A percentile compares a stretch with the other conserved stretches of the same genome.
Conservation (phyloP, 768 basidiomycete species). For the Termitomyces sp. region DNA sequence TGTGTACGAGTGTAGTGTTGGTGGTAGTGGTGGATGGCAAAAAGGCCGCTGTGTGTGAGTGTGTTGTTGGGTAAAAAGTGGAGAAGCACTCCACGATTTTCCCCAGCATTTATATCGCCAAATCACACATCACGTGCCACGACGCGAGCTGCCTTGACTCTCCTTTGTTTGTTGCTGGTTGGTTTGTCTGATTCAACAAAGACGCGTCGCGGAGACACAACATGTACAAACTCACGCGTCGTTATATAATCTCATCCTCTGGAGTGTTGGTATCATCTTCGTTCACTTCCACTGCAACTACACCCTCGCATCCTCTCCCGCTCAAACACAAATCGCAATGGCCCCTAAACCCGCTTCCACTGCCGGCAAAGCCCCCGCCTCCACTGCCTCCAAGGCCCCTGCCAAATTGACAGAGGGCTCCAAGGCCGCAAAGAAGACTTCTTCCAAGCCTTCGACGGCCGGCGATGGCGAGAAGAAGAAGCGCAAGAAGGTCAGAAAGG, state of each 20-base stretch:
- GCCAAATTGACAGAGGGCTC: conserved; percentile 55
- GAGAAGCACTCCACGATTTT: conserved; percentile 4
- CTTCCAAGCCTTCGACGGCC: conserved; percentile 40
- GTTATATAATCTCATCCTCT: conserved; percentile 28
- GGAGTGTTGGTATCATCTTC: conserved; percentile 23
- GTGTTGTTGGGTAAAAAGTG: conserved; percentile 14
- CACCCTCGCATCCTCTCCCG: not conserved
- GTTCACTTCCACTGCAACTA: conserved; percentile 19
- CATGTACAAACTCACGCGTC: conserved; percentile 40
- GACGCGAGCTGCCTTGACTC: not conserved
- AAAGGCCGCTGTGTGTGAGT: not conserved
- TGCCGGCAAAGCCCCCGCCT: conserved; percentile 73
- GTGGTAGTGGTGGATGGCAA: conserved; percentile 9
- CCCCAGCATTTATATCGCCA: conserved; percentile 29
- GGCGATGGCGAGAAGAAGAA: conserved; percentile 78
- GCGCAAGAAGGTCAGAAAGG: conserved; percentile 82
- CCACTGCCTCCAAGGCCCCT: conserved; percentile 66
- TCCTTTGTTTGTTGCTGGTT: not conserved
- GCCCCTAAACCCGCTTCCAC: conserved; percentile 78
- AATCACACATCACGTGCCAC: conserved; percentile 13
- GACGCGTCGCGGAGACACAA: conserved; percentile 33
- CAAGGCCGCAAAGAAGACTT: conserved; percentile 78
- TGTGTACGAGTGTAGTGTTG: conserved; percentile 13
- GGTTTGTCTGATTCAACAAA: conserved; percentile 27
- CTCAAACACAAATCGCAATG: conserved; percentile 40